Evolutionary conservation across 2,329 filamentous ascomycete genomes (phyloP), one percentile per base, ranked within the genome.

Genomic region (Colletotrichum lini): DNA sequence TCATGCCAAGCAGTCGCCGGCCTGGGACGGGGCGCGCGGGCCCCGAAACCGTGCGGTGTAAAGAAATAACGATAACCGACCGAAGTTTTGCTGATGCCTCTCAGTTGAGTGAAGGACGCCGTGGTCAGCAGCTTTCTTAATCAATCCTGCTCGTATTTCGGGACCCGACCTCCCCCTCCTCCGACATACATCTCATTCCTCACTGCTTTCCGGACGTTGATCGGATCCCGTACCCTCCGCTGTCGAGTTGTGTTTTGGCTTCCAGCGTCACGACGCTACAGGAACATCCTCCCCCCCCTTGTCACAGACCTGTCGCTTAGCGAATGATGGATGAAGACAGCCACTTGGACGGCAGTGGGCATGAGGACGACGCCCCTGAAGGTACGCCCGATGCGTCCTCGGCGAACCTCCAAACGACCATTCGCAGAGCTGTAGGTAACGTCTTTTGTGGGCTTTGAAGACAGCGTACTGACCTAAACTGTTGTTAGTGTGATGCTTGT

Each of bases 401-500:
- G 15, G 52, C 60, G 12, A 68, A 64, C 35, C 23, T 21, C 38
- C 57, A 60, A 23, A 61, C 47, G 13, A 50, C 67, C 15, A 65
- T 72, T 30, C 71, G 70, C n/a, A 64, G 73, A 61, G 71, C 73
- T 47, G 70, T 74, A 60, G 21, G 67, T 70, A 2, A 16, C 23
- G 5, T 5, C 12, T 3, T 16, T 18, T 6, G 2, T 35, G 16
- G 3, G 13, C 23, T 47, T 4, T 40, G 13, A 49, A 3, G 30
- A 38, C 10, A 2, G 2, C 7, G 4, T 4, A 49, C 57, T 70
- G 56, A 67, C 42, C n/a, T 21, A 2, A 15, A 21, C 13, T 38
- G 7, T 9, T 38, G 7, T 13, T 47, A 80, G 79, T 80, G 78
- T 60, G 78, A 80, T 69, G 78, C 79, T 61, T 80, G 78, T 59